These are phyloP conservation scores for Xylaria curta DNA, from an alignment of 495 filamentous ascomycete genomes.

Conservation along the genomic window DNA sequence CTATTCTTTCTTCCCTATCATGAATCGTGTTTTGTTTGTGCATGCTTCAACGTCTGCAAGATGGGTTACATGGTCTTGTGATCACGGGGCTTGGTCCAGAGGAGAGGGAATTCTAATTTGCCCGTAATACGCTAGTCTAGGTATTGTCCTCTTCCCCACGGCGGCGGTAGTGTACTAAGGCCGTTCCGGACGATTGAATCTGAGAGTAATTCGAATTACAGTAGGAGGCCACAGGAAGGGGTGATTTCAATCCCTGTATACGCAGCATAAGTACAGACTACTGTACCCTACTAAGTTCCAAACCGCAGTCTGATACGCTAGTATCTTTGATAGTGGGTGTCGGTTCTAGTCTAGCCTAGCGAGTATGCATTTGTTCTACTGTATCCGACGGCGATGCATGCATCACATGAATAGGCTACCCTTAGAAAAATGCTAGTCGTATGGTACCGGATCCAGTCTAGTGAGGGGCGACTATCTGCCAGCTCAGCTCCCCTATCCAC, in stretches of 20 bases:
- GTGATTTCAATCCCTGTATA: conserved; percentile 3
- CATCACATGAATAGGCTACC: conserved; percentile 21
- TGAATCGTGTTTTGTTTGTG: conserved; percentile 10
- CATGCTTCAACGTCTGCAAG: conserved; percentile 25
- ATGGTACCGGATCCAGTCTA: conserved; percentile 9
- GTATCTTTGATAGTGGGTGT: not conserved
- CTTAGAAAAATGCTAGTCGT: not conserved
- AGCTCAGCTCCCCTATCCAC: conserved; percentile 3
- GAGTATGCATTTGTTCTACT: conserved; percentile 7
- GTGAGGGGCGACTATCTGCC: conserved; percentile 14
- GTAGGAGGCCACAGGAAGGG: not conserved
- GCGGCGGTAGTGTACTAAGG: not conserved
- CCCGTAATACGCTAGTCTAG: not conserved
- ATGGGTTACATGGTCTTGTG: conserved; percentile 24
- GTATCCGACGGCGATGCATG: conserved; percentile 6
- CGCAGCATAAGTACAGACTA: not conserved
- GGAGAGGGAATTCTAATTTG: not conserved
- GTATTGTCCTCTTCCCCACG: not conserved
- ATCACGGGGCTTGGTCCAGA: conserved; percentile 20
- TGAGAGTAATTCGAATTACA: not conserved
- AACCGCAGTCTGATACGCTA: not conserved
- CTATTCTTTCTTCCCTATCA: not conserved
- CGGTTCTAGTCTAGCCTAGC: not conserved
- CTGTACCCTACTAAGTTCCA: not conserved
- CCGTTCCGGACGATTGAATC: not conserved